Percentiles rank a stretch among this genome's conserved stretches.
Conservation (phyloP, 768 basidiomycete species). For the Trametes punicea region DNA sequence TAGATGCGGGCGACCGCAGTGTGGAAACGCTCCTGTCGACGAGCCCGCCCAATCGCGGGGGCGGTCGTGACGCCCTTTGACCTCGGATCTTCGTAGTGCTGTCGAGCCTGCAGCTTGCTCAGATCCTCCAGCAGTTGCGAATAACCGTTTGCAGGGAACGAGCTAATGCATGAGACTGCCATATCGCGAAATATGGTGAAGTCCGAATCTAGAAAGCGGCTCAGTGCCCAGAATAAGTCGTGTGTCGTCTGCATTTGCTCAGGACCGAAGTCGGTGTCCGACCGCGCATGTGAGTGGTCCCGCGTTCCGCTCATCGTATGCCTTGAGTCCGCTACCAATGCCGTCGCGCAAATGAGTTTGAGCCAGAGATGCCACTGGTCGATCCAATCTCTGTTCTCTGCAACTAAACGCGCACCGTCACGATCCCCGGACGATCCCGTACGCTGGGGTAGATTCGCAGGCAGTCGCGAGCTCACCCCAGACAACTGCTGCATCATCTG, state of each 20-base stretch:
- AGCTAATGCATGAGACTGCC: conserved; percentile 85
- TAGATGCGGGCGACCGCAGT: conserved; percentile 90
- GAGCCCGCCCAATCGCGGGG: conserved; percentile 50
- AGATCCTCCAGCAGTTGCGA: conserved; percentile 82
- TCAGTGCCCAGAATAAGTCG: conserved; percentile 79
- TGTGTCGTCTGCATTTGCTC: conserved; percentile 81
- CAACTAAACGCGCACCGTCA: conserved; percentile 49
- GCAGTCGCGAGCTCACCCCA: conserved; percentile 58
- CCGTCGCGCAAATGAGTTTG: conserved; percentile 81
- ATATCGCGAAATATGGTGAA: conserved; percentile 80
- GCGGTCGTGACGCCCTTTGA: conserved; percentile 42
- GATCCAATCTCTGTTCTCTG: conserved; percentile 56
- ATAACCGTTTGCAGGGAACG: conserved; percentile 75
- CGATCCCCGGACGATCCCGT: conserved; percentile 41
- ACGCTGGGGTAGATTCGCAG: conserved; percentile 44
- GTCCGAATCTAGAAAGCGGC: conserved; percentile 86
- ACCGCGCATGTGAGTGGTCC: conserved; percentile 67
- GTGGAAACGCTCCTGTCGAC: conserved; percentile 74
- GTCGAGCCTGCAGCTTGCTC: conserved; percentile 71
- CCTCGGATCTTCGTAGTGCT: conserved; percentile 77
- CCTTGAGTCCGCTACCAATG: conserved; percentile 59
- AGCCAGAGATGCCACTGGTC: conserved; percentile 86
- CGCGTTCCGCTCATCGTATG: conserved; percentile 51
- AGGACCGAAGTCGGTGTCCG: conserved; percentile 72
- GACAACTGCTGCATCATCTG: conserved; percentile 70